Evolutionary conservation across 78 protist genomes (phyloP), one percentile per base, ranked within the genome.

Genomic region (Isochrysis galbana): DNA sequence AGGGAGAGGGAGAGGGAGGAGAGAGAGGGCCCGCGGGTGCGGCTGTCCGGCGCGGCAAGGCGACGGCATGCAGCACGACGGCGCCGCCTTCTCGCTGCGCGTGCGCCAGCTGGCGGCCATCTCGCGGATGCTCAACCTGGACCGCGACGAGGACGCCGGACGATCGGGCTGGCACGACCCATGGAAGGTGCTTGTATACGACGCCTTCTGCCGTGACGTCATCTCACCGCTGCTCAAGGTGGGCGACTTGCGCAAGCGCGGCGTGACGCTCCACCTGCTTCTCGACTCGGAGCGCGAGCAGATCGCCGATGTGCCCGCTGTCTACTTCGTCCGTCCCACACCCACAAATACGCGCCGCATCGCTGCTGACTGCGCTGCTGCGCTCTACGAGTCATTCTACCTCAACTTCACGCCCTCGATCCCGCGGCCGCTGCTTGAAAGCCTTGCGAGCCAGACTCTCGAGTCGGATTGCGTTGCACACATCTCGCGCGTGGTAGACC

Each of bases 271-370:
- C 39, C 70, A 93, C 83, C 69, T 96, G 93, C 51, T 48, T 10
- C 45, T 97, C 1, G 95, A 97, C 25, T 34, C 94, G 26, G 96
- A 96, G n/a, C 78, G 99, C 10, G 97, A 98, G 41, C 89, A 95
- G 34, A 94, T 98, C 46, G 92, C 90, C 34, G 99, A 98, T 74
- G 97, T 93, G 2, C 98, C 98, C 0, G 99, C 99, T 4, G 94
- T 98, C n/a, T 98, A 98, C 95, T 95, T 98, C 61, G 96, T 97
- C 48, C 51, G 78, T 84, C 98, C 99, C 51, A 96, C 99, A 19
- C 34, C 17, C 36, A 96, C 95, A 38, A 98, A 98, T 74, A 61
- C 97, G 36, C 51, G 77, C 26, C 82, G 95, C 29, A 96, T 97
- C n/a, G 91, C 93, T 51, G 67, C 69, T 39, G 95, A 84, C 5